These are phyloP conservation scores for Beta macrorhiza DNA, from an alignment of 179 eudicot genomes.

Conservation along the genomic window DNA sequence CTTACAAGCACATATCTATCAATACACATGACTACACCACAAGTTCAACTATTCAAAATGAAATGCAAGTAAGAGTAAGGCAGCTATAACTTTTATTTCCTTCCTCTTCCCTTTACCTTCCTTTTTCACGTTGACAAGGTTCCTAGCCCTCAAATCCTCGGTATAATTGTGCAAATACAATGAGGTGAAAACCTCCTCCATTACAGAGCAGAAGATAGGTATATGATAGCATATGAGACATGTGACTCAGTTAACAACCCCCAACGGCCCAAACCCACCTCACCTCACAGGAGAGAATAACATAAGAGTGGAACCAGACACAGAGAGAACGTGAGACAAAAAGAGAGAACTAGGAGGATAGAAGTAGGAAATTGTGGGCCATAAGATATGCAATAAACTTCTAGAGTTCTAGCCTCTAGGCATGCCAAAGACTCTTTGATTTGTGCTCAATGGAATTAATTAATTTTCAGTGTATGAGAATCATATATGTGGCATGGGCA, in stretches of 20 bases:
- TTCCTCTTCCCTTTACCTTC: neutral
- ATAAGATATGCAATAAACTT: too few species aligned
- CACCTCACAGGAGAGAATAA: too few species aligned
- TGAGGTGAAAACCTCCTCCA: neutral
- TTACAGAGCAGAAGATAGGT: neutral
- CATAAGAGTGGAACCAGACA: too few species aligned
- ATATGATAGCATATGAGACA: too few species aligned
- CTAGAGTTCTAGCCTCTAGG: too few species aligned
- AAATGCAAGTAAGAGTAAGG: neutral
- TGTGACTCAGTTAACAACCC: too few species aligned
- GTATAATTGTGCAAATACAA: neutral
- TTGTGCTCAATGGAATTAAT: too few species aligned
- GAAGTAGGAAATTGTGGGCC: neutral
- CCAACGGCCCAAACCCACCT: too few species aligned
- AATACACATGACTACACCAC: too few species aligned
- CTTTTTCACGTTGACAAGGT: neutral
- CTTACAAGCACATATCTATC: neutral
- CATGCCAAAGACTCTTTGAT: too few species aligned
- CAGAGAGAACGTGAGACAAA: neutral
- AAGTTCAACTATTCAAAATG: neutral
- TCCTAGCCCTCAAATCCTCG: neutral
- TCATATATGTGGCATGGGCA: neutral
- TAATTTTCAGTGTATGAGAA: too few species aligned
- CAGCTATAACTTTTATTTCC: neutral
- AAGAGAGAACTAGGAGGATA: neutral